Conservation (phyloP, 2,329 filamentous ascomycete species). For the Grosmannia clavigera region DNA sequence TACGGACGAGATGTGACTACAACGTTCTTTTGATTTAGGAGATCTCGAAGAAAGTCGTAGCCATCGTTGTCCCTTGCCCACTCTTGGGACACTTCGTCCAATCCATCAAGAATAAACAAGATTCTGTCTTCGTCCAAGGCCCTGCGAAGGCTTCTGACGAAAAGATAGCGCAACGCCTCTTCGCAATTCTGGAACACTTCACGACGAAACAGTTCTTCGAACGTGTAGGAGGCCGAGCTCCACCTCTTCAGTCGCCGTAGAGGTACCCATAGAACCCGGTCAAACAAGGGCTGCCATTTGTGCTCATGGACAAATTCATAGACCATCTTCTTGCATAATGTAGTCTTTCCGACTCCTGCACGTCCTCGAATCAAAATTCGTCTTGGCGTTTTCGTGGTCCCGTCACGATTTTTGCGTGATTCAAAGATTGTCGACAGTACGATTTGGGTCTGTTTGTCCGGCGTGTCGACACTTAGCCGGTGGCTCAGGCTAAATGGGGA, state of each 20-base stretch:
- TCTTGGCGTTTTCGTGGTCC: constrained; percentile 6
- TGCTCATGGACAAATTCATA: constrained; percentile 18
- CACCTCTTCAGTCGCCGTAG: constrained; percentile 21
- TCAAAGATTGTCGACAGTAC: constrained; percentile 15
- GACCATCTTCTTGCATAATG: constrained; percentile 28
- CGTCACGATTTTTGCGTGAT: constrained; percentile 11
- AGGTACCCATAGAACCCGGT: constrained; percentile 27
- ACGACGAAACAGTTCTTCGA: background rate
- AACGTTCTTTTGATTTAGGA: constrained; percentile 22
- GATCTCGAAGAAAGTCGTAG: constrained; percentile 15
- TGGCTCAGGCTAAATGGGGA: constrained; percentile 7
- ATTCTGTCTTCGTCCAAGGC: constrained; percentile 9
- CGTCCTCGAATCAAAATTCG: constrained; percentile 24
- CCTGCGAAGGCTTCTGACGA: background rate
- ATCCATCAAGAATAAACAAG: constrained; percentile 29
- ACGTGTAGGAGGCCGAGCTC: constrained; percentile 10
- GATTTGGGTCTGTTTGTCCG: no score
- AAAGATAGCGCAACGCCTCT: no score
- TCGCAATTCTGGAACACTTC: no score
- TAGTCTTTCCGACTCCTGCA: constrained; percentile 27
- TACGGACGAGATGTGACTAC: constrained; percentile 29
- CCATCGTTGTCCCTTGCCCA: constrained; percentile 9
- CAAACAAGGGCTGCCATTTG: constrained; percentile 18
- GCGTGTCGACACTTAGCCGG: background rate
- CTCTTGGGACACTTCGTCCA: constrained; percentile 25